Evolutionary conservation across 352 stramenopile species (phyloP).

Genomic region (Pythium graminicola): DNA sequence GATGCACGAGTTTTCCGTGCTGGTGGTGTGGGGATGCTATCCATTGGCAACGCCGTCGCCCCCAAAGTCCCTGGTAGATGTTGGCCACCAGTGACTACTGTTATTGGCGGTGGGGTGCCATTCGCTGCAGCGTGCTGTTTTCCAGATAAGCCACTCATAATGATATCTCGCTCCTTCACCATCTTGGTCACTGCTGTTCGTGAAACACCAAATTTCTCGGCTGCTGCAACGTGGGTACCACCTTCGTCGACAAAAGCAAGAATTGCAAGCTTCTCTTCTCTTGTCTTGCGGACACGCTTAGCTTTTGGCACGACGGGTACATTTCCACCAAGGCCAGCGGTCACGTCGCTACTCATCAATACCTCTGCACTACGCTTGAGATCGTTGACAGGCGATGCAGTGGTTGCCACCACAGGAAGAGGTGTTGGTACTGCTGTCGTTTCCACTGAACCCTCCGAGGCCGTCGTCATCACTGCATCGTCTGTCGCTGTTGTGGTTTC

Average conservation of each 20-base stretch:
- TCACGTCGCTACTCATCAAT: neutral
- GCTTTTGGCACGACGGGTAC: conserved; percentile 12
- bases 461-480: neutral
- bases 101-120: neutral
- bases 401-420: neutral
- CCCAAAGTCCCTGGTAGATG: neutral
- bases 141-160: conserved; percentile 23
- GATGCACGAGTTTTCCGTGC: conserved; percentile 8
- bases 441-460: neutral
- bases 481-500: neutral
- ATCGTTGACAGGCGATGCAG: neutral
- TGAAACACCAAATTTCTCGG: conserved; percentile 77
- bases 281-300: conserved; percentile 78
- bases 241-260: conserved; percentile 72
- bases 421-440: neutral
- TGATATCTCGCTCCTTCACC: conserved; percentile 77
- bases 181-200: conserved; percentile 81
- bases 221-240: conserved; percentile 63
- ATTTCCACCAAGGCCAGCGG: neutral
- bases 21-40: neutral
- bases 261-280: conserved; percentile 81
- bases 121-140: conserved; percentile 15
- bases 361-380: conserved; percentile 11
- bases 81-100: neutral
- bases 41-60: neutral